These are phyloP conservation scores for Colletotrichum gigasporum DNA, from an alignment of 2,329 filamentous ascomycete species.

Conservation along the genomic window DNA sequence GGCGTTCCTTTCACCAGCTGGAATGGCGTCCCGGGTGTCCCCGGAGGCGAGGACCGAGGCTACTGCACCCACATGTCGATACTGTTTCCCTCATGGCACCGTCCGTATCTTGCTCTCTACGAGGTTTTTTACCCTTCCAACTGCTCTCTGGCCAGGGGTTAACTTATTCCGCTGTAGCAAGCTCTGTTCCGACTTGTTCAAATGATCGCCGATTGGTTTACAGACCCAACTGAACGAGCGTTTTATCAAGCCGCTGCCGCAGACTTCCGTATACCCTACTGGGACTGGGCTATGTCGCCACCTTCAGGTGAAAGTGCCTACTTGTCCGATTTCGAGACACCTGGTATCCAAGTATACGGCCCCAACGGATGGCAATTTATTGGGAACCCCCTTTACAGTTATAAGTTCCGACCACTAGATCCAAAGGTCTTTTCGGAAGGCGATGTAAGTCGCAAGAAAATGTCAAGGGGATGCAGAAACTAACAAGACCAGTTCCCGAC, in stretches of 20 bases:
- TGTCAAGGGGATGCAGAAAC: neutral
- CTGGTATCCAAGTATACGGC: slow-evolving; percentile 61
- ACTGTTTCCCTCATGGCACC: slow-evolving; percentile 85
- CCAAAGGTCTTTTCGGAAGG: slow-evolving; percentile 64
- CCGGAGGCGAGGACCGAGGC: slow-evolving; percentile 66
- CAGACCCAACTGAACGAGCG: slow-evolving; percentile 53
- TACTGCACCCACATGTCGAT: slow-evolving; percentile 83
- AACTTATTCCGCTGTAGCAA: slow-evolving; percentile 43
- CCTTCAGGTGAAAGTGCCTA: slow-evolving; percentile 58
- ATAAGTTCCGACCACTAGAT: slow-evolving; percentile 69
- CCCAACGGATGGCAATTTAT: slow-evolving; percentile 66
- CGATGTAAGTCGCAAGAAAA: slow-evolving; percentile 59
- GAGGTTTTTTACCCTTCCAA: slow-evolving; percentile 53
- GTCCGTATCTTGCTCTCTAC: slow-evolving; percentile 76
- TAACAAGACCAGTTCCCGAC: slow-evolving; percentile 57
- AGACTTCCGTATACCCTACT: slow-evolving; percentile 66
- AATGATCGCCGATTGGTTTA: slow-evolving; percentile 57
- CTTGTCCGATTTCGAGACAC: slow-evolving; percentile 55
- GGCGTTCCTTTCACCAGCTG: slow-evolving; percentile 73
- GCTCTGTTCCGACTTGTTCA: slow-evolving; percentile 45
- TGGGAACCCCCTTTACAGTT: slow-evolving; percentile 69
- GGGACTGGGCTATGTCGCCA: slow-evolving; percentile 66
- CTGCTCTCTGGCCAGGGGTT: neutral
- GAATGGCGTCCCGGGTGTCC: slow-evolving; percentile 59
- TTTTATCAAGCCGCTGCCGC: slow-evolving; percentile 61